Evolutionary conservation across 164 flowering plant species (phyloP), one percentile per base, ranked within the genome.

Genomic region (Magnolia changhungtana): DNA sequence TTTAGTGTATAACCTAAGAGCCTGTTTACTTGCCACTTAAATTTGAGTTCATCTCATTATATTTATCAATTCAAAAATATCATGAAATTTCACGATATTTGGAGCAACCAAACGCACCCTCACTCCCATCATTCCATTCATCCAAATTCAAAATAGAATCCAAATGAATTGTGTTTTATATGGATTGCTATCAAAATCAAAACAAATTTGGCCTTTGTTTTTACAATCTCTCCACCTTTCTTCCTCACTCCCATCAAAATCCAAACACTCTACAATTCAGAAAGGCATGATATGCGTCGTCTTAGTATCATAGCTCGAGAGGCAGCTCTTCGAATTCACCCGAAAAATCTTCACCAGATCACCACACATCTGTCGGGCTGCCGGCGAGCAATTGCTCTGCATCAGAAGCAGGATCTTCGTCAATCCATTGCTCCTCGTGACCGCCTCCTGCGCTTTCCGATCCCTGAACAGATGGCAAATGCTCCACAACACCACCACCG

Each of bases 231-330:
- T 16, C 18, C 45, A 37, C 45, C 45, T 37, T 37, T 37, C 45
- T 37, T 37, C 45, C 45, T 37, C 45, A 37, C 7, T 37, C 45
- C 45, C 45, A 37, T 37, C 18, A 0, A 55, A 55, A 50, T 49
- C 59, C 65, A 29, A 37, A 13, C 10, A 16, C 13, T 55, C 59
- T 11, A 3, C 61, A 14, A 9, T 16, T 90, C 86, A 91, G 73
- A 88, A 95, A 27, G 98, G 98, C 93, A 89, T 95, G 74, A 95
- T 93, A 73, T 95, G 95, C 19, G 92, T 89, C 11, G 95, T 86
- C 59, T 93, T 89, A 1, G 97, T 91, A 70, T 93, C 96, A 73
- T 93, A 93, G 67, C 88, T 77, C 1, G 90, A 83, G 8, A 93
- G 80, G 69, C 91, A 84, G 2, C 90, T 82, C 82, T 88, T 88